Evolutionary conservation across 2,329 filamentous ascomycete genomes (phyloP).

Genomic region (Beauveria varroae): DNA sequence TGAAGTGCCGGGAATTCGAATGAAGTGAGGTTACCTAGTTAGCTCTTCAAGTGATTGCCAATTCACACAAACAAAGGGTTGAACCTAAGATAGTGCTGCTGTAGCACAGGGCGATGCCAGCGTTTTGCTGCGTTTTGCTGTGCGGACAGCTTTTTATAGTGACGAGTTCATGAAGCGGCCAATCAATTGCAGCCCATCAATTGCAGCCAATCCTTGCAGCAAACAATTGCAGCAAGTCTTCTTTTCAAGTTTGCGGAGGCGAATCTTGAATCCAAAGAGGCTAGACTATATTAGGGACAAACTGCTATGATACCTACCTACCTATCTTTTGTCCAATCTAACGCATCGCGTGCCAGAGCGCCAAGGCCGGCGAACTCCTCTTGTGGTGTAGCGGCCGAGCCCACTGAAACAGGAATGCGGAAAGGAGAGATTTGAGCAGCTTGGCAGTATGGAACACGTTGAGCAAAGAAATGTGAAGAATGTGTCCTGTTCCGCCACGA

Average conservation of each 20-base stretch:
- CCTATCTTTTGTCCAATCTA: not conserved
- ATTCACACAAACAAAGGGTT: not conserved
- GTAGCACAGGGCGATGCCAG: not conserved
- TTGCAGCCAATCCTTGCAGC: not conserved
- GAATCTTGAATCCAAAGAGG: too few relatives aligned
- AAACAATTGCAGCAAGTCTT: too few relatives aligned
- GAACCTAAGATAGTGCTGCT: not conserved
- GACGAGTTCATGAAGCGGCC: not conserved
- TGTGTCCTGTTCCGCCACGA: constrained; percentile 6
- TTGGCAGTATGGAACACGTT: too few relatives aligned
- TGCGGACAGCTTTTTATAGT: not conserved
- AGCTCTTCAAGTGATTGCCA: not conserved
- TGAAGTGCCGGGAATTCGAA: not conserved
- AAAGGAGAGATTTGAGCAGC: not conserved
- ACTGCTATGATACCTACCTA: not conserved
- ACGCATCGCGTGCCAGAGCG: not conserved
- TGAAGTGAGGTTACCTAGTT: not conserved
- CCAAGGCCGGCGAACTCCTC: not conserved
- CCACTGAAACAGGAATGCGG: not conserved
- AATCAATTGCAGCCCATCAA: not conserved
- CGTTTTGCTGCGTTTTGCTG: not conserved
- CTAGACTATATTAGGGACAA: too few relatives aligned
- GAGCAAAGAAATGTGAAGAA: not conserved
- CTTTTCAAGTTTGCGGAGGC: not conserved
- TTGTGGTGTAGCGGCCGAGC: not conserved